Evolutionary conservation across 106 monocot species (phyloP).

Genomic region (Vanilla planifolia): DNA sequence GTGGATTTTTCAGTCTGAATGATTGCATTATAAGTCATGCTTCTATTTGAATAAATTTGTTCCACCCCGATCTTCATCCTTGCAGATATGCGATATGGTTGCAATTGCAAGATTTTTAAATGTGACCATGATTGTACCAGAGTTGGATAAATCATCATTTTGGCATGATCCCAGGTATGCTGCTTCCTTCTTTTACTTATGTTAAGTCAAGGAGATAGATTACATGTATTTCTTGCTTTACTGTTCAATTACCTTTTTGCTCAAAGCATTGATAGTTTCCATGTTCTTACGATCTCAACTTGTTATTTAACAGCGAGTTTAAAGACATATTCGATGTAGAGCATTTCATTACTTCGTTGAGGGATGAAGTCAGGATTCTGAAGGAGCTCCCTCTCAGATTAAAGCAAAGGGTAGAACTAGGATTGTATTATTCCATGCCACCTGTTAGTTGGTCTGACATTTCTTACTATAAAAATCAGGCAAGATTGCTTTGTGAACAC

Average conservation of each 20-base stretch:
- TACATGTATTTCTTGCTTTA: too few species aligned
- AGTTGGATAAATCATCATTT: constrained; percentile 90
- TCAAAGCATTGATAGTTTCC: neutral
- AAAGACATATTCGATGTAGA: constrained; percentile 97
- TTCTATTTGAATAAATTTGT: neutral
- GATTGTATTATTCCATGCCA: constrained; percentile 68
- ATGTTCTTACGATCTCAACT: neutral
- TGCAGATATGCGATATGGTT: constrained; percentile 98
- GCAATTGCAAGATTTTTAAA: constrained; percentile 84
- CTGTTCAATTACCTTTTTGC: too few species aligned
- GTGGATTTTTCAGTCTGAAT: neutral
- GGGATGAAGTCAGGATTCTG: constrained; percentile 89
- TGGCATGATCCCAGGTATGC: constrained; percentile 86
- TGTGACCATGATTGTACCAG: constrained; percentile 95
- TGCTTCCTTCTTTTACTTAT: neutral
- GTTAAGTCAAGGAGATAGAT: too few species aligned
- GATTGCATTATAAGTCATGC: neutral
- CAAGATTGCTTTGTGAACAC: constrained; percentile 7
- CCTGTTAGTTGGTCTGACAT: constrained; percentile 96
- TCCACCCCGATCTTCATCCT: neutral
- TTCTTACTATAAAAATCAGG: constrained; percentile 79
- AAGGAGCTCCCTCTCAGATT: constrained; percentile 84
- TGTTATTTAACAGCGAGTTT: constrained; percentile 57
- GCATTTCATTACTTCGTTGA: constrained; percentile 81
- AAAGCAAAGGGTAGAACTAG: constrained; percentile 55